A percentile compares a stretch with the other conserved stretches of the same genome.
phyloP scores from a whole-genome alignment of 257 asterid species.

The Jacaranda copaia region DNA sequence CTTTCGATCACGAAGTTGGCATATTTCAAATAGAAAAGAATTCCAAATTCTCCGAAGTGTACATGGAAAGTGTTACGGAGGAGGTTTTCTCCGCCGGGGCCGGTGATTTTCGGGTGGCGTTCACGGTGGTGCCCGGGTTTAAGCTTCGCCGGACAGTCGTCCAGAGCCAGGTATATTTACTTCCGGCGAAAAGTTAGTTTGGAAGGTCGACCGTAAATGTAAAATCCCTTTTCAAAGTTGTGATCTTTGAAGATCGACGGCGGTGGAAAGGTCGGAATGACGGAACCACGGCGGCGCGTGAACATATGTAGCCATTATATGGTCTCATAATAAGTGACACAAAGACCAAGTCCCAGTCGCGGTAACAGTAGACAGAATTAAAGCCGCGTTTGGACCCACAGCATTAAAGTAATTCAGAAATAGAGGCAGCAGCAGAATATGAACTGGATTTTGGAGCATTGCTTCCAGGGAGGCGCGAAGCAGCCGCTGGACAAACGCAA shows the following conservation, averaged over 20 bases:
- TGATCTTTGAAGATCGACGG: background rate
- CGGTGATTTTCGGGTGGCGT: slow-evolving; percentile 69
- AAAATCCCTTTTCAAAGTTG: no score
- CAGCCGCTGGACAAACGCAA: slow-evolving; percentile 40
- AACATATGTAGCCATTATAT: background rate
- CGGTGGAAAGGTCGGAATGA: background rate
- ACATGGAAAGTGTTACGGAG: slow-evolving; percentile 84
- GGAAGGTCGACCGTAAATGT: no score
- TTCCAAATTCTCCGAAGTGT: slow-evolving; percentile 73
- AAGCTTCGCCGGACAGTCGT: slow-evolving; percentile 76
- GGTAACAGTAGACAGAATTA: slow-evolving; percentile 39
- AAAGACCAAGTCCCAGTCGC: slow-evolving; percentile 16
- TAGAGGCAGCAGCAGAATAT: slow-evolving; percentile 23
- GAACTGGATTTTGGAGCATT: slow-evolving; percentile 52
- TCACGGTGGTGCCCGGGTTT: slow-evolving; percentile 96
- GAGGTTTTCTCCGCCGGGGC: slow-evolving; percentile 57
- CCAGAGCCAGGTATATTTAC: slow-evolving; percentile 88
- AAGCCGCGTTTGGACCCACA: slow-evolving; percentile 46
- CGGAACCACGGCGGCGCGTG: slow-evolving; percentile 45
- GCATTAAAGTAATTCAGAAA: slow-evolving; percentile 17
- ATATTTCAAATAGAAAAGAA: slow-evolving; percentile 61
- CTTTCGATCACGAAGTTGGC: slow-evolving; percentile 61
- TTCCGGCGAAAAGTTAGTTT: slow-evolving; percentile 40
- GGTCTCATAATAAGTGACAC: no score
- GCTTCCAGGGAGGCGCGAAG: slow-evolving; percentile 16